Conservation (phyloP, 179 eudicot genomes). For the Dionaea muscipula region DNA sequence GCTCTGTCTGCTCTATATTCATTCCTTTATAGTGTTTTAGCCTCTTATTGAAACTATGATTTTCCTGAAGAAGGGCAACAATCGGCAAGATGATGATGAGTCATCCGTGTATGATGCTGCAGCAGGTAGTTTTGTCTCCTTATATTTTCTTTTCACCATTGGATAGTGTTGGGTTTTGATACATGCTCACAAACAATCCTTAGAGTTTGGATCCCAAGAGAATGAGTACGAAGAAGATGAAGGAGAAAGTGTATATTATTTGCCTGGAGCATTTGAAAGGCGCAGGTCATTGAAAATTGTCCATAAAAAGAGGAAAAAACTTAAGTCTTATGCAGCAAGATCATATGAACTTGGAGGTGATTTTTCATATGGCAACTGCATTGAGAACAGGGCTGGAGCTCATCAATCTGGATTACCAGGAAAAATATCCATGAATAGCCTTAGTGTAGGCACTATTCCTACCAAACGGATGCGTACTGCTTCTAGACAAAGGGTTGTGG, state of each 20-base stretch:
- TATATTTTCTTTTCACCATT: slow-evolving; percentile 7
- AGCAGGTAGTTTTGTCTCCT: slow-evolving; percentile 37
- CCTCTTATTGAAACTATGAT: slow-evolving; percentile 13
- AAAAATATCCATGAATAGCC: slow-evolving; percentile 57
- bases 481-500: slow-evolving; percentile 63
- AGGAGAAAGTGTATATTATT: slow-evolving; percentile 50
- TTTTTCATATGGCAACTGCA: slow-evolving; percentile 30
- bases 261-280: slow-evolving; percentile 39
- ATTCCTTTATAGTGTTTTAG: neutral
- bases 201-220: slow-evolving; percentile 48
- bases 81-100: slow-evolving; percentile 54
- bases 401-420: slow-evolving; percentile 32
- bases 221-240: slow-evolving; percentile 70
- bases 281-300: slow-evolving; percentile 36
- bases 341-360: slow-evolving; percentile 52
- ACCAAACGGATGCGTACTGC: slow-evolving; percentile 89
- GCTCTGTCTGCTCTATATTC: neutral
- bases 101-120: slow-evolving; percentile 51
- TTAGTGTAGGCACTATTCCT: slow-evolving; percentile 59
- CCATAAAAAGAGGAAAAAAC: slow-evolving; percentile 48
- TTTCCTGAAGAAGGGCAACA: slow-evolving; percentile 44
- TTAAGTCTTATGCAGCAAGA: slow-evolving; percentile 37
- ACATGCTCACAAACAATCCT: neutral
- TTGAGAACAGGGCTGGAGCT: slow-evolving; percentile 45
- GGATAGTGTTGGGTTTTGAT: slow-evolving; percentile 3